These are phyloP conservation scores for Penicillium sp. DNA, from an alignment of 2,329 filamentous ascomycete species.

Conservation along the genomic window DNA sequence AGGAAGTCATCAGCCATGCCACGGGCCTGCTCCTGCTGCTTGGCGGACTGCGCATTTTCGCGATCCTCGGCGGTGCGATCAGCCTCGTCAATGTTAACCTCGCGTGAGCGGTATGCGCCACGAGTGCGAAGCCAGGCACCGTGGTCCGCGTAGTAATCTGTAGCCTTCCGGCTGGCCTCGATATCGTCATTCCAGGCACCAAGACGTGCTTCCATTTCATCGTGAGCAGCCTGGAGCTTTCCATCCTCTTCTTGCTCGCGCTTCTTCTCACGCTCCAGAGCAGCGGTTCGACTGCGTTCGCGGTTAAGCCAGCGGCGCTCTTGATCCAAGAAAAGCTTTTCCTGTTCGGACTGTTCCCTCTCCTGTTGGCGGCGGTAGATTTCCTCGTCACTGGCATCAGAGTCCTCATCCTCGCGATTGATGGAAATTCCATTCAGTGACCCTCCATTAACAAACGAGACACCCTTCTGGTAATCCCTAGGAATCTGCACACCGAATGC, in stretches of 20 bases:
- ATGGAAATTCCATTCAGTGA: constrained; percentile 63
- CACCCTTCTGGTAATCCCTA: constrained; percentile 73
- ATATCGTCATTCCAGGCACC: constrained; percentile 85
- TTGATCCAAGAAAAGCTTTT: constrained; percentile 80
- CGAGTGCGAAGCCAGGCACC: constrained; percentile 84
- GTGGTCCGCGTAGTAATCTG: constrained; percentile 86
- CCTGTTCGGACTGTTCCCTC: constrained; percentile 73
- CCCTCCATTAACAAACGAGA: constrained; percentile 81
- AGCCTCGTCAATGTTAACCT: constrained; percentile 75
- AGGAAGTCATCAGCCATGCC: constrained; percentile 91
- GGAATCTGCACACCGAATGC: constrained; percentile 65
- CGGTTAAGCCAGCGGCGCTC: constrained; percentile 90
- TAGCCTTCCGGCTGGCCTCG: constrained; percentile 71
- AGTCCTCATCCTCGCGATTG: constrained; percentile 79
- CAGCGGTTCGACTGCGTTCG: constrained; percentile 79
- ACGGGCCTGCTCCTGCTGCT: constrained; percentile 74
- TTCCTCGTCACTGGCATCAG: constrained; percentile 84
- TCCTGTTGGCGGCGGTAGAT: constrained; percentile 71
- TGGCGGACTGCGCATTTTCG: constrained; percentile 69
- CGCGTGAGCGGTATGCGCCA: constrained; percentile 69
- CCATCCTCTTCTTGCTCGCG: constrained; percentile 76
- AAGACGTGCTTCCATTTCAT: constrained; percentile 71
- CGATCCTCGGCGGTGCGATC: constrained; percentile 79
- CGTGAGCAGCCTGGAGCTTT: constrained; percentile 63
- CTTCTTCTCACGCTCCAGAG: constrained; percentile 80